These are phyloP conservation scores for Stephanodiscus triporus DNA, from an alignment of 108 stramenopile genomes.

Conservation along the genomic window DNA sequence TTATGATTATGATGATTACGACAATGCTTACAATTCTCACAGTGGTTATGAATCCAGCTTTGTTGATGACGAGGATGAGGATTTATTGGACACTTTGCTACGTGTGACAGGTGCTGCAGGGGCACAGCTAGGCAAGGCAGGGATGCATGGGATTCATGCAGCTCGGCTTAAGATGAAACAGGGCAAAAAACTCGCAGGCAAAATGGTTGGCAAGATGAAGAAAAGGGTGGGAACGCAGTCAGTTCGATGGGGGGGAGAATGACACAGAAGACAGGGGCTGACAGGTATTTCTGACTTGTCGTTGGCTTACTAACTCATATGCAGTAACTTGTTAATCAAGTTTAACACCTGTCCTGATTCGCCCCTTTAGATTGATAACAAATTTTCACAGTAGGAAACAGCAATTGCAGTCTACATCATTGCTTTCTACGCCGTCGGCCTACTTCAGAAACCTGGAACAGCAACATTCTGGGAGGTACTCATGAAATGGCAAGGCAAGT, in stretches of 20 bases:
- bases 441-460: no score
- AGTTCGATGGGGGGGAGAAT: slow-evolving; percentile 29
- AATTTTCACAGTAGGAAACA: no score
- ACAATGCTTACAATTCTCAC: slow-evolving; percentile 10
- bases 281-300: slow-evolving; percentile 11
- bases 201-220: slow-evolving; percentile 48
- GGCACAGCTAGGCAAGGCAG: slow-evolving; percentile 20
- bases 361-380: neutral
- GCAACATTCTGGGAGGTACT: no score
- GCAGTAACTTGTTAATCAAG: neutral
- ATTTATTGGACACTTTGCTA: slow-evolving; percentile 47
- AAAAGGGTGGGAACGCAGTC: slow-evolving; percentile 36
- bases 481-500: no score
- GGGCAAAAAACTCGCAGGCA: slow-evolving; percentile 32
- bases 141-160: slow-evolving; percentile 26
- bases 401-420: no score
- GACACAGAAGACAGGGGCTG: slow-evolving; percentile 12
- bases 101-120: slow-evolving; percentile 44
- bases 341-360: neutral
- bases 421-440: no score
- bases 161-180: slow-evolving; percentile 34
- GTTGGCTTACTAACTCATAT: neutral
- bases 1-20: slow-evolving; percentile 25
- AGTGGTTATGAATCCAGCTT: slow-evolving; percentile 11
- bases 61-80: slow-evolving; percentile 43